Percentiles rank a stretch among this genome's conserved stretches.
Evolutionary conservation across 129 eudicot species (phyloP).

Genomic region (Pittosporum tobira): DNA sequence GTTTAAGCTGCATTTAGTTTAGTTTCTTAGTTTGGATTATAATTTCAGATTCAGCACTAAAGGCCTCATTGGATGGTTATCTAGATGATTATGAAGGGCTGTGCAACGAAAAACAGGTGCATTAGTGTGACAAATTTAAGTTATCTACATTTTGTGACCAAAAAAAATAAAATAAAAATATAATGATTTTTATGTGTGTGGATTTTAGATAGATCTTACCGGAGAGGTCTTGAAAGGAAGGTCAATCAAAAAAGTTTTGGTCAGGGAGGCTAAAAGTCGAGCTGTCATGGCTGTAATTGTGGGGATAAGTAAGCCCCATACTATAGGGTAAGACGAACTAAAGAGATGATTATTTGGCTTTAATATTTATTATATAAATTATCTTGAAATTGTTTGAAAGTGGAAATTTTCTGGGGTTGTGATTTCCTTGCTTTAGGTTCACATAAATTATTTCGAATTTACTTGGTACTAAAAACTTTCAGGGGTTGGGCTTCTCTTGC

Average conservation of each 20-base stretch:
- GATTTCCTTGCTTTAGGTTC: background rate
- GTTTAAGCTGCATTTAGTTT: background rate
- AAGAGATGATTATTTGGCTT: background rate
- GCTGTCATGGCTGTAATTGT: conserved; percentile 59
- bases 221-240: conserved; percentile 54
- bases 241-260: conserved; percentile 64
- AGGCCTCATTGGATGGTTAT: conserved; percentile 58
- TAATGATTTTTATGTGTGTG: background rate
- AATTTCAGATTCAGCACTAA: conserved; percentile 34
- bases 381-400: background rate
- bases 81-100: conserved; percentile 66
- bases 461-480: background rate
- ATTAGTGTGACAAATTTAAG: background rate
- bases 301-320: conserved; percentile 55
- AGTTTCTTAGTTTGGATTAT: background rate
- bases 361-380: background rate
- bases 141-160: background rate
- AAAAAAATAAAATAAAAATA: background rate
- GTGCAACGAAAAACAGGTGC: conserved; percentile 73
- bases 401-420: background rate
- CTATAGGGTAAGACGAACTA: conserved; percentile 41
- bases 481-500: conserved; percentile 75
- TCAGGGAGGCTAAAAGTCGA: conserved; percentile 72
- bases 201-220: conserved; percentile 57
- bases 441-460: background rate